A percentile compares a stretch with the other conserved stretches of the same genome.
phyloP scores from a whole-genome alignment of 768 basidiomycete genomes.

The Coprinopsis marcescibilis region DNA sequence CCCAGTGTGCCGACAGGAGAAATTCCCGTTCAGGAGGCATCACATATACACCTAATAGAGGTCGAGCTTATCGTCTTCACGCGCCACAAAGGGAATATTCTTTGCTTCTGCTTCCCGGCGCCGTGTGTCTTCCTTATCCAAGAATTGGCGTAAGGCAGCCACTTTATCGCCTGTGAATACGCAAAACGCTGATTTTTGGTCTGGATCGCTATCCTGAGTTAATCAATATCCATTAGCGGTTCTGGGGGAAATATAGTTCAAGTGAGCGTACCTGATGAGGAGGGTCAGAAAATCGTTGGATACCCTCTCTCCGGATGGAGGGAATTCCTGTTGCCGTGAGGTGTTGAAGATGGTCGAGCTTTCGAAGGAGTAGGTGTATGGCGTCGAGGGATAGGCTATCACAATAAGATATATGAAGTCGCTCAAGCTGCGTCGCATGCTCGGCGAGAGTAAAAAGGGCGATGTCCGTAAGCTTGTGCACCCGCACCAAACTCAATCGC shows the following conservation, averaged over 20 bases:
- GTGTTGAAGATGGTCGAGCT: slow-evolving; percentile 57
- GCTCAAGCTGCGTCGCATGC: slow-evolving; percentile 61
- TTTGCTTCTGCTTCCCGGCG: slow-evolving; percentile 51
- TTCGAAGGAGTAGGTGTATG: slow-evolving; percentile 61
- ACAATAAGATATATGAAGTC: slow-evolving; percentile 85
- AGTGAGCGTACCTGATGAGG: slow-evolving; percentile 52
- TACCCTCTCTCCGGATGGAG: slow-evolving; percentile 61
- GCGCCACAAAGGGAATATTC: slow-evolving; percentile 53
- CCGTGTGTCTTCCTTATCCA: slow-evolving; percentile 43
- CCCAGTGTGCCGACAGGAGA: too few relatives aligned
- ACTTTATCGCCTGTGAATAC: slow-evolving; percentile 76
- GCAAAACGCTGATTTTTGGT: slow-evolving; percentile 67
- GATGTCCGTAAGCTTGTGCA: slow-evolving; percentile 80
- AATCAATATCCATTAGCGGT: slow-evolving; percentile 5
- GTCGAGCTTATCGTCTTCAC: slow-evolving; percentile 60
- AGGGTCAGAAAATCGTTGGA: slow-evolving; percentile 71
- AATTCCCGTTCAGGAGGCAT: too few relatives aligned
- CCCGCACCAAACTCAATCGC: slow-evolving; percentile 74
- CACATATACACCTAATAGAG: slow-evolving; percentile 38
- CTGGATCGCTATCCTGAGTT: slow-evolving; percentile 53
- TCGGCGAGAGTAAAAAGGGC: slow-evolving; percentile 75
- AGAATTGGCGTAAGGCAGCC: slow-evolving; percentile 51
- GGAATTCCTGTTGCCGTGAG: slow-evolving; percentile 78
- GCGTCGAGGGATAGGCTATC: slow-evolving; percentile 73
- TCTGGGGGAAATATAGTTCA: slow-evolving; percentile 4